Evolutionary conservation across 179 eudicot genomes (phyloP).

Genomic region (Kewa caespitosa): DNA sequence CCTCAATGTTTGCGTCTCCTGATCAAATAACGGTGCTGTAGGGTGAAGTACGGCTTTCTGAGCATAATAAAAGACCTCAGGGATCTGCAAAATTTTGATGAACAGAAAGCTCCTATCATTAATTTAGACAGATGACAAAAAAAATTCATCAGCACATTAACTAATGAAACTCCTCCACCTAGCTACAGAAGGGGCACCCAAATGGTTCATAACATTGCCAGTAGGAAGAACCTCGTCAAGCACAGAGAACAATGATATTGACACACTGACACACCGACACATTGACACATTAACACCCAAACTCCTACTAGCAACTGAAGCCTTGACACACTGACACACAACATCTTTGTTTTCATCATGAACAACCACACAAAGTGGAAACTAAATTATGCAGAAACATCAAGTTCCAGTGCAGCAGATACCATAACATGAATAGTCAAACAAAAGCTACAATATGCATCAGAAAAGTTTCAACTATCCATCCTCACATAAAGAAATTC

Average conservation of each 20-base stretch:
- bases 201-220: background rate
- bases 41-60: conserved; percentile 98
- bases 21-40: conserved; percentile 90
- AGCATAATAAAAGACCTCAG: conserved; percentile 95
- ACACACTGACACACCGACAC: no score
- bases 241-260: no score
- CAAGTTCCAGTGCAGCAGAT: background rate
- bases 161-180: background rate
- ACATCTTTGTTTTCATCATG: no score
- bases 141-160: background rate
- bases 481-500: background rate
- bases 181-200: background rate
- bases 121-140: background rate
- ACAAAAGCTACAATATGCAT: no score
- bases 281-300: no score
- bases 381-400: background rate
- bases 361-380: background rate
- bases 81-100: conserved; percentile 56
- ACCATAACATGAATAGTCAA: no score
- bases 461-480: background rate
- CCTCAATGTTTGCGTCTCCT: conserved; percentile 84
- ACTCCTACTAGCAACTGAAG: no score
- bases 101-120: background rate
- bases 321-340: no score
- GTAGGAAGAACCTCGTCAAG: background rate